Percentiles rank a stretch among this genome's conserved stretches.
Evolutionary conservation across 495 filamentous ascomycete genomes (phyloP).

Genomic region (Trichoderma virens): DNA sequence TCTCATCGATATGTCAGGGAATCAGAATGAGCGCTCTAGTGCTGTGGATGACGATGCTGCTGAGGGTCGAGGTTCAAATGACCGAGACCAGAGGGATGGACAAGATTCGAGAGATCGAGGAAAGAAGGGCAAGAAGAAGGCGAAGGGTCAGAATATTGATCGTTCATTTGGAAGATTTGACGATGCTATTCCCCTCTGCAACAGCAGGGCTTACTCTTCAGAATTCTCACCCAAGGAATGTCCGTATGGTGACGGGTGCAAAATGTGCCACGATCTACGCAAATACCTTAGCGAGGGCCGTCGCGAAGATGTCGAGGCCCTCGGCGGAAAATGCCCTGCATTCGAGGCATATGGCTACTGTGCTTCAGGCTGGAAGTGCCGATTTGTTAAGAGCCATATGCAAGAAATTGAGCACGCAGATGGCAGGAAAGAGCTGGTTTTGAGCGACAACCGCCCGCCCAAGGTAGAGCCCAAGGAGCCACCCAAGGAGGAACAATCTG

Average conservation of each 20-base stretch:
- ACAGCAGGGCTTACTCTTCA: constrained; percentile 51
- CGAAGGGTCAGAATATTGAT: constrained; percentile 77
- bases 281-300: constrained; percentile 79
- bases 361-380: constrained; percentile 82
- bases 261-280: constrained; percentile 71
- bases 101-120: constrained; percentile 22
- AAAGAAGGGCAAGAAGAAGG: constrained; percentile 52
- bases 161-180: constrained; percentile 75
- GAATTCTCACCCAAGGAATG: constrained; percentile 74
- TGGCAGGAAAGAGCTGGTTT: constrained; percentile 71
- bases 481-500: constrained; percentile 17
- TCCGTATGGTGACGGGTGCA: constrained; percentile 68
- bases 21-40: constrained; percentile 18
- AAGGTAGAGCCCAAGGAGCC: background rate
- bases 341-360: constrained; percentile 72
- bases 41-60: constrained; percentile 61
- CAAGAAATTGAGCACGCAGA: constrained; percentile 64
- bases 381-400: constrained; percentile 75
- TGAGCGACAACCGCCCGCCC: constrained; percentile 37
- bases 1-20: constrained; percentile 37
- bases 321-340: constrained; percentile 69
- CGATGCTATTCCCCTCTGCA: constrained; percentile 73
- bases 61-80: constrained; percentile 21
- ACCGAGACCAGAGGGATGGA: constrained; percentile 21
- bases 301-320: constrained; percentile 65